phyloP scores from a whole-genome alignment of 2,329 filamentous ascomycete genomes.

The Davidsoniella australis region DNA sequence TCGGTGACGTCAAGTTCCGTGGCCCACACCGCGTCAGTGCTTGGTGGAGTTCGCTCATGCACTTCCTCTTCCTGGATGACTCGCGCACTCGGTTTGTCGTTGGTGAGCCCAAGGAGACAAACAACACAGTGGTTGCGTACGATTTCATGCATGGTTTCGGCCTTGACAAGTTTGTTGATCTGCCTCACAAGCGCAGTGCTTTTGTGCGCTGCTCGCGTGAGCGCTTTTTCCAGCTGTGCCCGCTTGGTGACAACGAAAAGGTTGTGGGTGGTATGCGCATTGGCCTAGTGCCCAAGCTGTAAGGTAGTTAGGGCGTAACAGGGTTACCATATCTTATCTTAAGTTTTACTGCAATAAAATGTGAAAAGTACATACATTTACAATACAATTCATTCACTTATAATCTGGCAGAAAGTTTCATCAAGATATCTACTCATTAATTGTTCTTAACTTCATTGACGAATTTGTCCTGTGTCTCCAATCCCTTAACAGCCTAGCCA shows the following conservation, averaged over 20 bases:
- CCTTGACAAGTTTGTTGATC: constrained; percentile 54
- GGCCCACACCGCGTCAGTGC: constrained; percentile 43
- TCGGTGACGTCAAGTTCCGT: constrained; percentile 41
- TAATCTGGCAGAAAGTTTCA: not conserved
- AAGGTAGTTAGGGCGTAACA: constrained; percentile 11
- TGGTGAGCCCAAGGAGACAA: constrained; percentile 57
- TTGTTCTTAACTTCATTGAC: no score
- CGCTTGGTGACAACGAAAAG: constrained; percentile 38
- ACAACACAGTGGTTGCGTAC: constrained; percentile 53
- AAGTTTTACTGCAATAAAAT: not conserved
- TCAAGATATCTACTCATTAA: not conserved
- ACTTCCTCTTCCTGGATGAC: constrained; percentile 46
- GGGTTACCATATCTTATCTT: not conserved
- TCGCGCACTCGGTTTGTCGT: constrained; percentile 38
- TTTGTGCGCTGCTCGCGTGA: constrained; percentile 48
- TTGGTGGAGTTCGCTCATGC: constrained; percentile 45
- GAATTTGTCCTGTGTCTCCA: not conserved
- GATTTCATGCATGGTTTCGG: constrained; percentile 59
- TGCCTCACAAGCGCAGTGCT: constrained; percentile 55
- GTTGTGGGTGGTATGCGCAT: constrained; percentile 35
- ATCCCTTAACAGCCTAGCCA: not conserved
- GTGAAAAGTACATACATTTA: not conserved
- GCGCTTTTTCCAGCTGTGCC: constrained; percentile 52
- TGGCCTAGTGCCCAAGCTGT: constrained; percentile 37
- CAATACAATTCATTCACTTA: not conserved